These are phyloP conservation scores for Penicillium soppii DNA, from an alignment of 495 filamentous ascomycete genomes.

Conservation along the genomic window DNA sequence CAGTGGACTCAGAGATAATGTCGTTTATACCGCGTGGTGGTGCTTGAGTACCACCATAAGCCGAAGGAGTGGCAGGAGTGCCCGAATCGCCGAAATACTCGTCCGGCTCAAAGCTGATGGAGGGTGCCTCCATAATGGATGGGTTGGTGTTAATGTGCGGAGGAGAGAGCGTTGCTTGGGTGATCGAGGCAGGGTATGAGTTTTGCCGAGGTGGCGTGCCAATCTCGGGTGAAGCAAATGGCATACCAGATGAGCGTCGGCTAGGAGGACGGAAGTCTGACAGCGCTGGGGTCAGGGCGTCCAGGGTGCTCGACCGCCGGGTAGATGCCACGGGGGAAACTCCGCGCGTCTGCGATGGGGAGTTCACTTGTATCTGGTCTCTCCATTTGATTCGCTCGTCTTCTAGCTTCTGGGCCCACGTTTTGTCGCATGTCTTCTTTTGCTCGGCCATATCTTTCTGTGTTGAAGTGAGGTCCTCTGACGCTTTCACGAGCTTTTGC, in stretches of 20 bases:
- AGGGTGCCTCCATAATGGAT: slow-evolving; percentile 52
- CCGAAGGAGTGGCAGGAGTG: slow-evolving; percentile 63
- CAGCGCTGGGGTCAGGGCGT: slow-evolving; percentile 23
- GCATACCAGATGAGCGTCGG: slow-evolving; percentile 47
- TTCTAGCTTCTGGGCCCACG: slow-evolving; percentile 60
- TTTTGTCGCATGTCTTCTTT: slow-evolving; percentile 63
- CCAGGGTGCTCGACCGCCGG: slow-evolving; percentile 46
- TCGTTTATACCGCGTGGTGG: slow-evolving; percentile 70
- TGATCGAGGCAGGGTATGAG: slow-evolving; percentile 40
- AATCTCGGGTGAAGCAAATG: slow-evolving; percentile 39
- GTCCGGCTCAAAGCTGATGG: slow-evolving; percentile 62
- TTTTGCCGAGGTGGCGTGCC: slow-evolving; percentile 43
- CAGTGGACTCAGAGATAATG: slow-evolving; percentile 83
- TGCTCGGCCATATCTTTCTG: slow-evolving; percentile 67
- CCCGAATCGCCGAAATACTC: slow-evolving; percentile 61
- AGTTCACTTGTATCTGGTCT: slow-evolving; percentile 46
- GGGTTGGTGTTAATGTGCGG: slow-evolving; percentile 31
- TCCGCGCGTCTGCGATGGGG: slow-evolving; percentile 47
- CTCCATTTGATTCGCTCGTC: slow-evolving; percentile 77
- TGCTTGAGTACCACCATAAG: slow-evolving; percentile 38
- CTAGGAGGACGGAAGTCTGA: slow-evolving; percentile 44
- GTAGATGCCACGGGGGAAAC: slow-evolving; percentile 48
- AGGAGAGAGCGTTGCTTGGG: slow-evolving; percentile 36
- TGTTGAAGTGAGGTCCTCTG: slow-evolving; percentile 58
- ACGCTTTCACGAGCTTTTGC: slow-evolving; percentile 61